Conservation (phyloP, 371 early-diverging fungal species). For the Saksenaea vasiformis region DNA sequence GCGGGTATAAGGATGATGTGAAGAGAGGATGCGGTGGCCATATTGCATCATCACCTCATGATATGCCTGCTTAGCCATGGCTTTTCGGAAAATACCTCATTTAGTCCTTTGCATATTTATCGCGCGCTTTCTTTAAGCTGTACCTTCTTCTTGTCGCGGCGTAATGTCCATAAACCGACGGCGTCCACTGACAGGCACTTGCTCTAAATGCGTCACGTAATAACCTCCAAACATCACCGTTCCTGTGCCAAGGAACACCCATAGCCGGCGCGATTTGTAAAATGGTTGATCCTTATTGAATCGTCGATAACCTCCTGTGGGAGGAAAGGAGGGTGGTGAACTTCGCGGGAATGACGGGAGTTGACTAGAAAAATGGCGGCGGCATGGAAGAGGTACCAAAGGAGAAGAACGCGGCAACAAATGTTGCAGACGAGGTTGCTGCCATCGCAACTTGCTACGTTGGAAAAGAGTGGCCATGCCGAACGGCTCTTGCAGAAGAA, state of each 20-base stretch:
- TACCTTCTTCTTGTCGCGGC: slow-evolving; percentile 59
- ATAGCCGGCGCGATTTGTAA: slow-evolving; percentile 34
- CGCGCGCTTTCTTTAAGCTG: background rate
- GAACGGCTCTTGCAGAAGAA: too few relatives aligned
- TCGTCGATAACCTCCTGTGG: slow-evolving; percentile 26
- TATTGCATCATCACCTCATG: slow-evolving; percentile 66
- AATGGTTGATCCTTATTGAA: slow-evolving; percentile 34
- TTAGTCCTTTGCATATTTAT: background rate
- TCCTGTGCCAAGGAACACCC: slow-evolving; percentile 43
- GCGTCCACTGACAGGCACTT: slow-evolving; percentile 66
- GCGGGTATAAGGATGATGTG: slow-evolving; percentile 54
- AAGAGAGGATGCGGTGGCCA: slow-evolving; percentile 60
- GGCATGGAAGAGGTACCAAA: background rate
- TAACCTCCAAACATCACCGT: slow-evolving; percentile 54
- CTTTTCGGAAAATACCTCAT: slow-evolving; percentile 13
- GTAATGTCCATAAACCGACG: slow-evolving; percentile 66
- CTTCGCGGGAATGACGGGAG: background rate
- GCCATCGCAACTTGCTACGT: too few relatives aligned
- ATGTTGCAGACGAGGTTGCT: too few relatives aligned
- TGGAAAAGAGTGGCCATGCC: too few relatives aligned
- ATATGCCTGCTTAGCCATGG: slow-evolving; percentile 70
- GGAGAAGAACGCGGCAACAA: too few relatives aligned
- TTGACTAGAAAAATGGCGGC: background rate
- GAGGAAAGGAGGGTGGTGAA: background rate
- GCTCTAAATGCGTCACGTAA: slow-evolving; percentile 65